A percentile compares a stretch with the other conserved stretches of the same genome.
phyloP scores from a whole-genome alignment of 2,329 filamentous ascomycete genomes.

The Escovopsis weberi region DNA sequence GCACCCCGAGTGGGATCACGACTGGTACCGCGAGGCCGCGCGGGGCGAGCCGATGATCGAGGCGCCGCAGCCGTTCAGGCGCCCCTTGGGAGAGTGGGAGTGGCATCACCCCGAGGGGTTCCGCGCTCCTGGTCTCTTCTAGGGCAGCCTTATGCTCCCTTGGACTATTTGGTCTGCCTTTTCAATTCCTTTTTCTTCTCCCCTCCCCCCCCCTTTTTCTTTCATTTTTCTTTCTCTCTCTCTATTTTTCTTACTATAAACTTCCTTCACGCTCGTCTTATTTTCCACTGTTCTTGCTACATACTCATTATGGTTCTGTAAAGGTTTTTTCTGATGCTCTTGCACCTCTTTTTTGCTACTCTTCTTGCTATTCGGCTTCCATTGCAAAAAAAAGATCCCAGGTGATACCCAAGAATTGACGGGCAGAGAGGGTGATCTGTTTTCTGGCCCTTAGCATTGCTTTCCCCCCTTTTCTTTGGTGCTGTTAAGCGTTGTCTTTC shows the following conservation, averaged over 20 bases:
- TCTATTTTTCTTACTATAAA: background rate
- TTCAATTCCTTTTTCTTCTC: slow-evolving; percentile 13
- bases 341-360: background rate
- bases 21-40: background rate
- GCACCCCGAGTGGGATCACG: background rate
- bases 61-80: slow-evolving; percentile 3
- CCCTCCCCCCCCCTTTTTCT: background rate
- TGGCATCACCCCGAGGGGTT: slow-evolving; percentile 22
- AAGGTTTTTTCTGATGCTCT: background rate
- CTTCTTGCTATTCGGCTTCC: no score
- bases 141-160: slow-evolving; percentile 3
- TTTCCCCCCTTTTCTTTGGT: no score
- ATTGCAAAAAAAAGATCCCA: no score
- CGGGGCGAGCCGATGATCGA: slow-evolving; percentile 2
- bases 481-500: no score
- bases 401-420: no score
- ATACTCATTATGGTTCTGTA: no score
- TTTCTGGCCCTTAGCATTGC: no score
- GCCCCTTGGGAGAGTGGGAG: slow-evolving; percentile 15
- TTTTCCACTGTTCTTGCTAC: background rate
- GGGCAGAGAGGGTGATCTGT: no score
- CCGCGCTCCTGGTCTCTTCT: slow-evolving; percentile 10
- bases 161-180: no score
- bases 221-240: no score
- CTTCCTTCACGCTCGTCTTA: background rate